Base-by-base conservation (phyloP, 768 basidiomycete species). In the Calocybe gangraenosa region DNA sequence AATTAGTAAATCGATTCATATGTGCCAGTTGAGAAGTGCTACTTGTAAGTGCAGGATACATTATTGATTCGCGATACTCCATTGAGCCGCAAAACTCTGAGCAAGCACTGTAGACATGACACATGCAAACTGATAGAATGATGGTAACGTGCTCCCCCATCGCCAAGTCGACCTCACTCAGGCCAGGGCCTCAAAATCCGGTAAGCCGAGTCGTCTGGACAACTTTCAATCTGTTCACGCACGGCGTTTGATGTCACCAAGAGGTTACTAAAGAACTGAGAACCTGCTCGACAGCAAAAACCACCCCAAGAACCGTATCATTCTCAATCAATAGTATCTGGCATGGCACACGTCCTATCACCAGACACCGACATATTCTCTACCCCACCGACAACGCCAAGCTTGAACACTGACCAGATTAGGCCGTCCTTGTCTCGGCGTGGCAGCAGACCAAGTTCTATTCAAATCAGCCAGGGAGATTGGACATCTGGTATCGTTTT, bases 401-500 rank as follows among this genome's bases (percentile, higher is more conserved):
- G 57, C 19, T 55, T 55, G 28, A 40, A 43, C 42, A 43, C 51
- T 32, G 52, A 57, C 43, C 30, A 44, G 46, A 61, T 63, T 34
- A 59, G 51, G 5, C 71, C 72, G 5, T 70, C 73, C 10, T 56
- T 73, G 21, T 71, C 72, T 7, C 62, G 74, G 28, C 65, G 67
- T 41, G 62, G 51, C 48, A 73, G 69, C 55, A 66, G 70, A 43
- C 75, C 74, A 0, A 63, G 67, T 21, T 74, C 70, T 14, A 63
- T 79, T 34, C 68, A 67, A 42, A 68, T 77, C 44, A 68, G 64
- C 38, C 61, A 55, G 47, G 53, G 59, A 3, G 71, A 69, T 48
- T 71, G 66, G 66, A 67, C 61, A 40, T 64, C 69, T 32, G 70
- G 69, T 53, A 63, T 79, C 46, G 63, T 73, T 23, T 53, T 75